Base-by-base conservation (phyloP, 176 grass and related monocot species). In the Triticum timopheevii region DNA sequence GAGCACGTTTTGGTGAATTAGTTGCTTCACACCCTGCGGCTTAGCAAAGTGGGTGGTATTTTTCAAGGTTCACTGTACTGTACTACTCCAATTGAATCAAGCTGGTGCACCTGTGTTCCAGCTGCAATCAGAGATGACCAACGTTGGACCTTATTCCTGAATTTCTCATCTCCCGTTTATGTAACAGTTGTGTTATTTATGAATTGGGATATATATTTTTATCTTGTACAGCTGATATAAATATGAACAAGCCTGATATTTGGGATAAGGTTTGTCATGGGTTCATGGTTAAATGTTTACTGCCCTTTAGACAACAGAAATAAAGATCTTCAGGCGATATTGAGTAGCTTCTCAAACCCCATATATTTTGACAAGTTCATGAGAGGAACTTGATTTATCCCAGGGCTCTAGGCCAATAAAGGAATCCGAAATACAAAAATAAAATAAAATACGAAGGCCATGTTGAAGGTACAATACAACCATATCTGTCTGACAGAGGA, bases 111-210 rank as follows among this genome's bases (percentile, higher is more conserved):
- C 15, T 17, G 31, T 61, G 65, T 63, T 70, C 67, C 13, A 63
- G 59, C 39, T 78, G 28, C 38, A 71, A 79, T n/a, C 58, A 25
- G 5, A 64, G 28, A 74, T 15, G 9, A 63, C 45, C 38, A 74
- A 83, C 64, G 65, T 83, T 78, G 58, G 81, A 72, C 36, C 22
- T n/a, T 79, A 63, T 72, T 63, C 22, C 65, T 79, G 40, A 62
- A 72, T 79, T 23, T 78, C 36, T 33, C 50, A 15, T 58, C 25
- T 36, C 62, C 49, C 47, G 36, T 78, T 31, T 35, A 34, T 4
- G 5, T 77, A 69, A 80, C 17, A 61, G 31, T 84, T 49, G 62
- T 15, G 31, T 65, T 89, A 80, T 22, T 67, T 65, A 76, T 71
- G n/a, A 56, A 62, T 69, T 36, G 69, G 24, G 28, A 27, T 82